phyloP scores from a whole-genome alignment of 1,284 basidiomycete genomes.

The Meripilus lineatus region DNA sequence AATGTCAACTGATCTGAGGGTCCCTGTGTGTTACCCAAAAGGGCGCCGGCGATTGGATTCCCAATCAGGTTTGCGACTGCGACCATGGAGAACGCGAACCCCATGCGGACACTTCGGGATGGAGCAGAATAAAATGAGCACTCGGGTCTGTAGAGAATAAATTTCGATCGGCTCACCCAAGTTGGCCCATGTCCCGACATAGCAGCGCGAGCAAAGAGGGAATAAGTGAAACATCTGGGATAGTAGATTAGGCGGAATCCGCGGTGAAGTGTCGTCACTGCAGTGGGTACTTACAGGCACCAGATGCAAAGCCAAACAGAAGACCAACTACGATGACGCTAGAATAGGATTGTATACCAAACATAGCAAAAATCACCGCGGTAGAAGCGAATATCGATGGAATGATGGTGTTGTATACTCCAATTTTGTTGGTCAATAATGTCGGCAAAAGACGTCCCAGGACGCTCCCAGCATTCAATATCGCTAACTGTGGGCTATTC shows the following conservation, averaged over 20 bases:
- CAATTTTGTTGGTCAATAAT: slow-evolving; percentile 42
- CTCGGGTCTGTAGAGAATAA: slow-evolving; percentile 4
- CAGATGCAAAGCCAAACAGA: slow-evolving; percentile 47
- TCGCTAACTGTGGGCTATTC: slow-evolving; percentile 26
- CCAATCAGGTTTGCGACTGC: slow-evolving; percentile 6
- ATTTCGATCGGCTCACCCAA: slow-evolving; percentile 35
- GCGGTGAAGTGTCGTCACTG: neutral
- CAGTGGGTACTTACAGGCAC: slow-evolving; percentile 35
- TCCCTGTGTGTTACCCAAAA: slow-evolving; percentile 26
- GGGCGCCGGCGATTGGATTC: slow-evolving; percentile 23
- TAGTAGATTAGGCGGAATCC: neutral
- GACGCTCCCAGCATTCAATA: slow-evolving; percentile 46
- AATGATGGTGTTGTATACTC: slow-evolving; percentile 28
- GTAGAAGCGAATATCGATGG: slow-evolving; percentile 37
- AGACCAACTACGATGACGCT: slow-evolving; percentile 36
- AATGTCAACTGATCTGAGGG: slow-evolving; percentile 18
- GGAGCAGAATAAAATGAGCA: neutral
- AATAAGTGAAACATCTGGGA: slow-evolving; percentile 44
- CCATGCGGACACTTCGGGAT: slow-evolving; percentile 43
- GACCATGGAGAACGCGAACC: slow-evolving; percentile 30
- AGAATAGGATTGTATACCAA: slow-evolving; percentile 33
- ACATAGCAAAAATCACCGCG: slow-evolving; percentile 38
- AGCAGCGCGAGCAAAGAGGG: slow-evolving; percentile 41
- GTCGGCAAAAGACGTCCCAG: slow-evolving; percentile 45
- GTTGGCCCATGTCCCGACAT: slow-evolving; percentile 37